Evolutionary conservation across 768 basidiomycete genomes (phyloP), one percentile per base, ranked within the genome.

Genomic region (Russula brevipes): DNA sequence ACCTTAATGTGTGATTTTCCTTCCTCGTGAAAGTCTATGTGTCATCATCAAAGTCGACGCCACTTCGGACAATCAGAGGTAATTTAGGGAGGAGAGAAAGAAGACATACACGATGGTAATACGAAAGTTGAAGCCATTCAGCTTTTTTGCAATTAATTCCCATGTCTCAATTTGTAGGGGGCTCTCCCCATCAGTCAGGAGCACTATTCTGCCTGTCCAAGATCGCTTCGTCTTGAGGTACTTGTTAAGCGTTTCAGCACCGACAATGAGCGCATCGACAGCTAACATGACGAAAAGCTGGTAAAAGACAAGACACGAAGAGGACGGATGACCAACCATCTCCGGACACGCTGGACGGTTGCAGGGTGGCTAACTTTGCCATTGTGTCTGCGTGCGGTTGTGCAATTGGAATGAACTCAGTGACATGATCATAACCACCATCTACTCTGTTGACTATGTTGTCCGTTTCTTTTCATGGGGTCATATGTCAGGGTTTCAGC

Each of bases 191-290:
- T 98, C 93, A 0, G 96, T 98, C 19, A 98, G 72, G 16, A 98
- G 69, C 42, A 89, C 80, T 3, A 96, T 78, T 75, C 89, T 94
- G 57, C 91, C 83, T 1, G 88, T 89, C 92, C 92, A 96, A 0
- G 86, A 84, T 69, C 82, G 84, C 74, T 92, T 97, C 24, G 75
- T 83, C 36, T 72, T 79, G 41, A 94, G 79, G 69, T 90, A 83
- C 1, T 74, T 69, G 39, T 82, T 79, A 69, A 98, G 88, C 2
- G 89, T 88, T 72, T 96, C 87, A 55, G 93, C 81, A 3, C 81
- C 91, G 9, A 97, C 92, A 65, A 97, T 87, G 36, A 98, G 74
- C 5, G 87, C 94, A 68, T 95, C 93, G 59, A 97, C 81, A 2
- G 92, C 94, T 89, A 69, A 55, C 16, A 7, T 5, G 16, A 56